A percentile compares a stretch with the other conserved stretches of the same genome.
Conservation (phyloP, 371 early-diverging fungal species). For the Blakeslea trispora region DNA sequence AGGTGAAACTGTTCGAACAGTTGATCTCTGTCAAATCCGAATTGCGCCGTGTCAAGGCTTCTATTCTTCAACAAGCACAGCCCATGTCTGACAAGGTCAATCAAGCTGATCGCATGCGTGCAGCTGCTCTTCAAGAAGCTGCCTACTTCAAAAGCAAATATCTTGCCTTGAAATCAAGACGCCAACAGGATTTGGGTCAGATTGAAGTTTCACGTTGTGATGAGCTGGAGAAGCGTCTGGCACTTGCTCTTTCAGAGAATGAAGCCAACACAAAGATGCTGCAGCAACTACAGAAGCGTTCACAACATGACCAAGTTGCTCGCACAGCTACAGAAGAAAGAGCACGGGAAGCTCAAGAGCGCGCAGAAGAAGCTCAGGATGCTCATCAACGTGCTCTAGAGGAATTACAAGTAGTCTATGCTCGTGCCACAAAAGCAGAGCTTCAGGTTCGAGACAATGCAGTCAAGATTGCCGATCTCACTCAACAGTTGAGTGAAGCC, state of each 20-base stretch:
- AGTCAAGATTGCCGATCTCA: slow-evolving; percentile 44
- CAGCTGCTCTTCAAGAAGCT: slow-evolving; percentile 62
- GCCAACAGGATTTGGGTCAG: slow-evolving; percentile 36
- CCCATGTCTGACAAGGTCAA: slow-evolving; percentile 50
- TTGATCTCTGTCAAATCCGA: slow-evolving; percentile 46
- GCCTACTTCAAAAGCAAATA: slow-evolving; percentile 61
- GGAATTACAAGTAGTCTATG: slow-evolving; percentile 49
- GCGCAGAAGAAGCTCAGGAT: slow-evolving; percentile 58
- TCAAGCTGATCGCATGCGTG: slow-evolving; percentile 58
- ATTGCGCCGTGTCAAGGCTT: slow-evolving; percentile 43
- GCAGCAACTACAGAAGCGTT: slow-evolving; percentile 43
- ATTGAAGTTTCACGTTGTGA: slow-evolving; percentile 49
- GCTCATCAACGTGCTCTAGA: slow-evolving; percentile 56
- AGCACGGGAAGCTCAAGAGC: slow-evolving; percentile 40
- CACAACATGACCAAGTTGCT: slow-evolving; percentile 45
- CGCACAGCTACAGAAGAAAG: slow-evolving; percentile 53
- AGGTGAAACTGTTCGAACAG: slow-evolving; percentile 47
- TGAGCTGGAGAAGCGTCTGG: slow-evolving; percentile 55
- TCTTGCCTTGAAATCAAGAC: slow-evolving; percentile 31
- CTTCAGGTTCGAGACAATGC: slow-evolving; percentile 49
- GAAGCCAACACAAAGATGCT: slow-evolving; percentile 40
- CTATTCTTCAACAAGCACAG: slow-evolving; percentile 57
- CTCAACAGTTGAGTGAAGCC: slow-evolving; percentile 49
- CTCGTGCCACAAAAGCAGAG: slow-evolving; percentile 50
- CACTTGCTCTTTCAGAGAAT: slow-evolving; percentile 47